A percentile compares a stretch with the other conserved stretches of the same genome.
Conservation (phyloP, 345 rosid genomes). For the Lepidium aucheri region DNA sequence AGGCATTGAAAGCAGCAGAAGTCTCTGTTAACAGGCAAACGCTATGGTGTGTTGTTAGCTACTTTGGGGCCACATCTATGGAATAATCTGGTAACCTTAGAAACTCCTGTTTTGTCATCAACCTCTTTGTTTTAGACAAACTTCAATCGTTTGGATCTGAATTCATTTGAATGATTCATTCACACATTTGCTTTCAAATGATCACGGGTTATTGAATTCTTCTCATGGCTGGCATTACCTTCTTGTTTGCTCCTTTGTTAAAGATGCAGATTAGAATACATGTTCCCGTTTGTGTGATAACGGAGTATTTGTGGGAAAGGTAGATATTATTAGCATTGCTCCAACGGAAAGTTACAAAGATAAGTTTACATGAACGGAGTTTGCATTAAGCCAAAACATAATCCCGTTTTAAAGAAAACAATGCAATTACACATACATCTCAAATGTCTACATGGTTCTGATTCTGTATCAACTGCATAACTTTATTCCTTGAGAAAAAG, state of each 20-base stretch:
- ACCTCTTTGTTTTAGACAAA: slow-evolving; percentile 12
- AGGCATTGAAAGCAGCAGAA: slow-evolving; percentile 18
- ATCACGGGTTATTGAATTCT: background rate
- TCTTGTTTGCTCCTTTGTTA: background rate
- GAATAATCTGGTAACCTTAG: slow-evolving; percentile 28
- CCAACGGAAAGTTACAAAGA: background rate
- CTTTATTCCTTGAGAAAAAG: background rate
- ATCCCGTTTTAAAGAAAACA: slow-evolving; percentile 2
- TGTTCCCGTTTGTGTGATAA: background rate
- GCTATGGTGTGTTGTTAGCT: slow-evolving; percentile 24
- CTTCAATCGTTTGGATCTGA: slow-evolving; percentile 6
- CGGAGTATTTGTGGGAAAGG: slow-evolving; percentile 5
- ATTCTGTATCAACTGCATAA: background rate
- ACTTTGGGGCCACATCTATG: slow-evolving; percentile 30
- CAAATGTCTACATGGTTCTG: slow-evolving; percentile 1
- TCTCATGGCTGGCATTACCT: background rate
- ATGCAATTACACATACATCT: slow-evolving; percentile 11
- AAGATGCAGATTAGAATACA: background rate
- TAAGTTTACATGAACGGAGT: slow-evolving; percentile 18
- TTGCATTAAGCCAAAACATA: slow-evolving; percentile 16
- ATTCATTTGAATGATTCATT: background rate
- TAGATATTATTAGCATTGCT: slow-evolving; percentile 19
- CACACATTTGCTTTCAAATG: background rate
- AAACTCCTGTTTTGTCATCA: slow-evolving; percentile 23
- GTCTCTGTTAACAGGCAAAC: slow-evolving; percentile 19